Evolutionary conservation across 78 protist species (phyloP), one percentile per base, ranked within the genome.

Genomic region (Thecamonas trahens): DNA sequence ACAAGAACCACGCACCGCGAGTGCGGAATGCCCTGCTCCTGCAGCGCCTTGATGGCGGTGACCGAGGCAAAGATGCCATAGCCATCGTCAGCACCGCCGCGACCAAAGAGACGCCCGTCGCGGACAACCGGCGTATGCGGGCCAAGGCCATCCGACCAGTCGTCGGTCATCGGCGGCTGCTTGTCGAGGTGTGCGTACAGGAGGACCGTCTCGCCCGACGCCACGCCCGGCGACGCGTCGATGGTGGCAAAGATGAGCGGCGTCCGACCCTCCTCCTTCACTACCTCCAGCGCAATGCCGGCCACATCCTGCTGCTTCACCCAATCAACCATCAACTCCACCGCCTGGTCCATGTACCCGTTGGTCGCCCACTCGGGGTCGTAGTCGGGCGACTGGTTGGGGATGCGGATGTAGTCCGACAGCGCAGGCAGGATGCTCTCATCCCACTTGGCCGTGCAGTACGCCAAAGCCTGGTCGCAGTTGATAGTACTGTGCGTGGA

Each of bases 31-130:
- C 79, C 54, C 24, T 72, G 79, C 58, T 61, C 66, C 73, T 79
- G 35, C 61, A 83, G 68, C 20, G 84, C 79, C 66, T 74, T 13
- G 54, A 90, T 61, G 34, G 88, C 84, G 20, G 31, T 26, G 47
- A 91, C 28, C 11, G 93, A 70, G 0, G 93, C 87, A 80, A 85
- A 91, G 42, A 79, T 71, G 49, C 91, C 81, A 44, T 88, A 88
- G 31, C 91, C 91, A 67, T 91, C 96, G 62, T 91, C 96, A 1
- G 90, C 85, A 32, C 89, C 91, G 44, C 92, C 96, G 44, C 96
- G 70, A 42, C 96, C 94, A 75, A 85, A 88, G 28, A 91, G 65
- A 70, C 81, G 40, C 0, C 49, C 77, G 26, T 78, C 65, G 22
- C 50, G 40, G 22, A 79, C 45, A 35, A 87, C 80, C 24, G 95